Evolutionary conservation across 208 protist genomes (phyloP).

Genomic region (Leishmania braziliensis): DNA sequence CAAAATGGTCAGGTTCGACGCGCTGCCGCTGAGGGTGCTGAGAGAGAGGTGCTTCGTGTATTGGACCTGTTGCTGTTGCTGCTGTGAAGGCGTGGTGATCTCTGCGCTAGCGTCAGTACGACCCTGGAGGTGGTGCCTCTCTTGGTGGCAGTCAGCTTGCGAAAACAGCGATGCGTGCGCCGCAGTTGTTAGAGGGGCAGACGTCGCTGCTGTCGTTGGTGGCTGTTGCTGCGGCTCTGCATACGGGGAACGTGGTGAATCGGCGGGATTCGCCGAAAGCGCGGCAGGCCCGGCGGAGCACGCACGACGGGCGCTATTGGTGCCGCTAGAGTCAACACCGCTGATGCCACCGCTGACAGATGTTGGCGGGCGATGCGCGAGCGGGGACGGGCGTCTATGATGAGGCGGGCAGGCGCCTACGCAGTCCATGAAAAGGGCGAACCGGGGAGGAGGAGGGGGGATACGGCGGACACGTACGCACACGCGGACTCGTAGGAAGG

Average conservation of each 20-base stretch:
- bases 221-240: background rate
- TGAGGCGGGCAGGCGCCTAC: conserved; percentile 1
- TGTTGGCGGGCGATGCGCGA: background rate
- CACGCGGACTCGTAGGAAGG: background rate
- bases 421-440: conserved; percentile 13
- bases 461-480: background rate
- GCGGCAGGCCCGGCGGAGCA: background rate
- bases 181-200: background rate
- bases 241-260: background rate
- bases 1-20: conserved; percentile 19
- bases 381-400: background rate
- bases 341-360: background rate
- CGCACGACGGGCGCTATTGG: background rate
- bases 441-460: background rate
- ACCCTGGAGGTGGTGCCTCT: background rate
- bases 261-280: background rate
- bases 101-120: background rate
- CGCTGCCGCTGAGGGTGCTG: conserved; percentile 20
- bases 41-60: conserved; percentile 11
- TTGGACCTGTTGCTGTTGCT: background rate
- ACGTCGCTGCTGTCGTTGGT: background rate
- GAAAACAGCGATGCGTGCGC: conserved; percentile 6
- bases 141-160: background rate
- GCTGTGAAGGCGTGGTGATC: background rate
- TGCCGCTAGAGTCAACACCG: background rate